Conservation (phyloP, 2,329 filamentous ascomycete species). For the Fusarium sp. region DNA sequence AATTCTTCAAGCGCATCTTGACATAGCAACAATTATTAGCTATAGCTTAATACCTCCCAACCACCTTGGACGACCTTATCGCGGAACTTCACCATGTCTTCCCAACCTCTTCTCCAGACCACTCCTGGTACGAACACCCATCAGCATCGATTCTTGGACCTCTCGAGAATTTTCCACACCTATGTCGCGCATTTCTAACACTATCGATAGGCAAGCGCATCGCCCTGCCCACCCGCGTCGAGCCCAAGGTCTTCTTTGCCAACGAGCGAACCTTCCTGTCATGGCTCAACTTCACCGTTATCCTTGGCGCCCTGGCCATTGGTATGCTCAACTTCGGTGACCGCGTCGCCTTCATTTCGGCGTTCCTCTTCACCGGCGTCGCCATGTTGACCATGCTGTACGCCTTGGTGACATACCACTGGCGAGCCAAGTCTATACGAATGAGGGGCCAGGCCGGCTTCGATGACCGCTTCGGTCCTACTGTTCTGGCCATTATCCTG, state of each 20-base stretch:
- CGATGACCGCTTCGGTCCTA: slow-evolving; percentile 95
- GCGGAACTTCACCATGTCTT: slow-evolving; percentile 76
- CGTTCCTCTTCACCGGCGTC: slow-evolving; percentile 92
- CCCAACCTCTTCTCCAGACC: slow-evolving; percentile 94
- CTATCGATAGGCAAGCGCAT: slow-evolving; percentile 88
- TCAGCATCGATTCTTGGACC: not conserved
- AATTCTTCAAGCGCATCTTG: not conserved
- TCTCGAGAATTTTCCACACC: not conserved
- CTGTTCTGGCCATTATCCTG: slow-evolving; percentile 86
- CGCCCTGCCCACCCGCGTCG: slow-evolving; percentile 95
- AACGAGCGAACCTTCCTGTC: slow-evolving; percentile 99
- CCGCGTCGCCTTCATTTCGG: slow-evolving; percentile 90
- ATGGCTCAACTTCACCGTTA: slow-evolving; percentile 99
- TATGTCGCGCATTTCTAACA: slow-evolving; percentile 28
- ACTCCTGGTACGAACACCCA: slow-evolving; percentile 78
- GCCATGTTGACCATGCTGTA: slow-evolving; percentile 97
- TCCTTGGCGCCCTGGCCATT: slow-evolving; percentile 94
- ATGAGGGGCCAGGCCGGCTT: slow-evolving; percentile 94
- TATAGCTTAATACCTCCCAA: slow-evolving; percentile 16
- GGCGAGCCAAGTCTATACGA: slow-evolving; percentile 93
- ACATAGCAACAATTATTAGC: not conserved
- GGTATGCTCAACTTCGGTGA: slow-evolving; percentile 99
- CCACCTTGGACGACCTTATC: slow-evolving; percentile 12
- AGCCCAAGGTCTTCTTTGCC: slow-evolving; percentile 99
- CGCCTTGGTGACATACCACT: slow-evolving; percentile 94